These are phyloP conservation scores for Scheffersomyces lignosus DNA, from an alignment of 805 yeast species.

Conservation along the genomic window DNA sequence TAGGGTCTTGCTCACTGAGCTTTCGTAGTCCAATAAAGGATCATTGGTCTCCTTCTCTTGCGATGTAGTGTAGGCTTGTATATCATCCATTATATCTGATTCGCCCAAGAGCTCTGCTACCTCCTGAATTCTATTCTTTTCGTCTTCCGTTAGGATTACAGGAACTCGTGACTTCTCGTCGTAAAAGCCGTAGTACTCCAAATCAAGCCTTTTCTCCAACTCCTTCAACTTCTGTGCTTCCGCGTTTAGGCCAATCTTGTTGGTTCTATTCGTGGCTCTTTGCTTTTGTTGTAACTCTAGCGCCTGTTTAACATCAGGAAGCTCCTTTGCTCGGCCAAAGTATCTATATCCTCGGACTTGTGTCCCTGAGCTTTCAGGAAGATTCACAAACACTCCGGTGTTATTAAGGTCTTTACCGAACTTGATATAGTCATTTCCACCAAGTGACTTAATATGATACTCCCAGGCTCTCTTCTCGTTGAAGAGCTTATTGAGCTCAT, in stretches of 20 bases:
- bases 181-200: conserved; percentile 45
- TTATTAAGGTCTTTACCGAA: conserved; percentile 21
- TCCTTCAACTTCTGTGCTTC: conserved; percentile 13
- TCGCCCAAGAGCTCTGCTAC: conserved; percentile 13
- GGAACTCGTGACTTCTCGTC: conserved; percentile 21
- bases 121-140: conserved; percentile 7
- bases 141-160: conserved; percentile 1
- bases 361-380: conserved; percentile 18
- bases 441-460: conserved; percentile 62
- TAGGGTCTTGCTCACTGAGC: background rate
- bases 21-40: background rate
- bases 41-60: conserved; percentile 3
- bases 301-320: conserved; percentile 60
- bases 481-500: conserved; percentile 63
- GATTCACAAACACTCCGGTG: conserved; percentile 12
- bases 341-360: conserved; percentile 60
- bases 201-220: conserved; percentile 24
- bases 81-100: conserved; percentile 1
- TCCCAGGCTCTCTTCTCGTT: conserved; percentile 80
- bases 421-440: conserved; percentile 67
- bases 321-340: conserved; percentile 80
- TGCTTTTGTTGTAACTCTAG: conserved; percentile 13
- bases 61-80: too few species aligned
- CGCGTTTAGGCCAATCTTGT: too few species aligned
- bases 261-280: background rate